Evolutionary conservation across 1,284 basidiomycete genomes (phyloP).

Genomic region (Irpex sp.): DNA sequence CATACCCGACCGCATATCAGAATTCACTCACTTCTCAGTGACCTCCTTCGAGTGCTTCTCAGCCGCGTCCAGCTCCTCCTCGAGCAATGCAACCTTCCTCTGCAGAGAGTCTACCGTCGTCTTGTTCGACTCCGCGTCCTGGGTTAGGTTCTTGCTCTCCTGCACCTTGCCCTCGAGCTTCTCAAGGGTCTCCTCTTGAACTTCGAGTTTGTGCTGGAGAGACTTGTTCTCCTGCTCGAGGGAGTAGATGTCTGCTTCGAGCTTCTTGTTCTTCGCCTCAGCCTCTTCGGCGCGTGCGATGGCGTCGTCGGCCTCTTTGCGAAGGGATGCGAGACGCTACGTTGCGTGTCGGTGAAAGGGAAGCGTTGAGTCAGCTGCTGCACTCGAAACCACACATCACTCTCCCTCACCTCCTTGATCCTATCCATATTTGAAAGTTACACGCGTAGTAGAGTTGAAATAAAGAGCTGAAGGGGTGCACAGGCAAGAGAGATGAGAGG

Average conservation of each 20-base stretch:
- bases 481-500: constrained; percentile 11
- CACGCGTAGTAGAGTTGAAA: constrained; percentile 9
- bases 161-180: constrained; percentile 70
- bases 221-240: constrained; percentile 90
- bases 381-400: no score
- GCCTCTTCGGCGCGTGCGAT: constrained; percentile 76
- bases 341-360: not conserved
- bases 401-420: constrained; percentile 61
- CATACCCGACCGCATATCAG: constrained; percentile 1
- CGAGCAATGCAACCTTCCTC: constrained; percentile 88
- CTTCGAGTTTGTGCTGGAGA: constrained; percentile 69
- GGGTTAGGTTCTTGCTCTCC: constrained; percentile 65
- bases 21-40: constrained; percentile 81
- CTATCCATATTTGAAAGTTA: constrained; percentile 52
- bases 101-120: constrained; percentile 71
- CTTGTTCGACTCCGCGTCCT: constrained; percentile 73
- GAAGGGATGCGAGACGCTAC: constrained; percentile 70
- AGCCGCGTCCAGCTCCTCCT: constrained; percentile 92
- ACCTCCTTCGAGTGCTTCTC: constrained; percentile 98
- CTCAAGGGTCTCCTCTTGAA: constrained; percentile 74
- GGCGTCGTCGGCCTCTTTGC: constrained; percentile 83
- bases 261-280: constrained; percentile 82
- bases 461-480: constrained; percentile 12
- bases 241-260: constrained; percentile 74
- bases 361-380: no score